Conservation (phyloP, 495 filamentous ascomycete genomes). For the Thermochaetoides thermophila region DNA sequence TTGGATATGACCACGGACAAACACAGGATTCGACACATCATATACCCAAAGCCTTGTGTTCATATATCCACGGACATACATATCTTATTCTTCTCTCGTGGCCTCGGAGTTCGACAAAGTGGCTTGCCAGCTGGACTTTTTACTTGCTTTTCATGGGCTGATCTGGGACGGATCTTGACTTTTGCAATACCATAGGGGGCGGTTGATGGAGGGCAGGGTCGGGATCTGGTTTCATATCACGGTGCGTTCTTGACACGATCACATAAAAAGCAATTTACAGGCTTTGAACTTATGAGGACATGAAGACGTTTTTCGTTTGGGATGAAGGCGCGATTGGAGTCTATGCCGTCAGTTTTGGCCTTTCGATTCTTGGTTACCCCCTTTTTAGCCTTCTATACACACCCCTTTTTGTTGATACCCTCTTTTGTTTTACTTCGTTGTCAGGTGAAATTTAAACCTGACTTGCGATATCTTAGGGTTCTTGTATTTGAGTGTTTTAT, state of each 20-base stretch:
- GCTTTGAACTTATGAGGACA: constrained; percentile 5
- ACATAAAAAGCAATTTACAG: too few relatives aligned
- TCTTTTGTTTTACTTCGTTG: constrained; percentile 2
- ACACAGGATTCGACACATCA: too few relatives aligned
- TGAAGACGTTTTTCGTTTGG: constrained; percentile 7
- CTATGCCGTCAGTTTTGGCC: neutral
- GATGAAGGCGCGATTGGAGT: constrained; percentile 2
- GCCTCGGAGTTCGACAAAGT: too few relatives aligned
- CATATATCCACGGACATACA: too few relatives aligned
- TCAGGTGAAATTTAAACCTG: too few relatives aligned
- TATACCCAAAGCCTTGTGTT: too few relatives aligned
- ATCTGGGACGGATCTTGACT: constrained; percentile 7
- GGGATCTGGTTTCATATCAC: constrained; percentile 4
- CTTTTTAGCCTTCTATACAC: constrained; percentile 9
- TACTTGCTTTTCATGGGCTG: neutral
- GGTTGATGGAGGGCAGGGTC: constrained; percentile 4
- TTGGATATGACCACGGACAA: too few relatives aligned
- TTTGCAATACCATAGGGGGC: constrained; percentile 1
- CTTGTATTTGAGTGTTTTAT: too few relatives aligned
- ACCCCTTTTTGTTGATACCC: constrained; percentile 13
- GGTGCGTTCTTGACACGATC: too few relatives aligned
- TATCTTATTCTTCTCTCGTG: too few relatives aligned
- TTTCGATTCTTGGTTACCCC: constrained; percentile 5
- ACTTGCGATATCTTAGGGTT: too few relatives aligned
- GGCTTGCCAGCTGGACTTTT: constrained; percentile 5